Base-by-base conservation (phyloP, 345 rosid genomes). In the Euphorbia lathyris region DNA sequence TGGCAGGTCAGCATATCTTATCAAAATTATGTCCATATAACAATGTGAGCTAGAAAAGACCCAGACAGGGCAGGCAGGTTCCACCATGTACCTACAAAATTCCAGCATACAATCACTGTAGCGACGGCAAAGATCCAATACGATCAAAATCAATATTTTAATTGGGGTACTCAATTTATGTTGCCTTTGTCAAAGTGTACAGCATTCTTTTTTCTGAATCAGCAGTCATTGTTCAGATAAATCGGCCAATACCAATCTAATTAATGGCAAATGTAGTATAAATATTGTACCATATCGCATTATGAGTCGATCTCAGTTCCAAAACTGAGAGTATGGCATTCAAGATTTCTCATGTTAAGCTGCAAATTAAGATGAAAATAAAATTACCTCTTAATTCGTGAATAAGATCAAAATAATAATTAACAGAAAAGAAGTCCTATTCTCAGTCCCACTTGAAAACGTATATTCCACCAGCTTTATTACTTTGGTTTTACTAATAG, bases 281-380 rank as follows among this genome's bases (percentile, higher is more conserved):
- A 17, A 45, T 19, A 29, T 47, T 71, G 56, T 77, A 74, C 77
- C 72, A 25, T 53, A 53, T 38, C 69, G 58, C 11, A 66, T 69
- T 63, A 77, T 19, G 65, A 73, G 75, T 75, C 65, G 56, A 86
- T 60, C 61, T 81, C 81, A 48, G 87, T 77, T 74, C 81, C 90
- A 66, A 90, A 90, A 71, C 89, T 85, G 71, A 90, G 74, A 32
- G 97, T 82, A 48, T 90, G 92, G 77, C 98, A 88, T 74, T 92
- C 92, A 17, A 92, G 91, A 77, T 86, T 89, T 79, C 78, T 87
- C 81, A 85, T 9, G 84, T 91, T 91, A 57, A 94, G 82, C 98
- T 91, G 82, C 85, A 75, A 73, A 66, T 12, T 1, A 4, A 27
- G 42, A 29, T 22, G 7, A 53, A 63, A 65, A 13, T 1, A 29